phyloP scores from a whole-genome alignment of 1,284 basidiomycete species.

The Ganoderma resinaceum region DNA sequence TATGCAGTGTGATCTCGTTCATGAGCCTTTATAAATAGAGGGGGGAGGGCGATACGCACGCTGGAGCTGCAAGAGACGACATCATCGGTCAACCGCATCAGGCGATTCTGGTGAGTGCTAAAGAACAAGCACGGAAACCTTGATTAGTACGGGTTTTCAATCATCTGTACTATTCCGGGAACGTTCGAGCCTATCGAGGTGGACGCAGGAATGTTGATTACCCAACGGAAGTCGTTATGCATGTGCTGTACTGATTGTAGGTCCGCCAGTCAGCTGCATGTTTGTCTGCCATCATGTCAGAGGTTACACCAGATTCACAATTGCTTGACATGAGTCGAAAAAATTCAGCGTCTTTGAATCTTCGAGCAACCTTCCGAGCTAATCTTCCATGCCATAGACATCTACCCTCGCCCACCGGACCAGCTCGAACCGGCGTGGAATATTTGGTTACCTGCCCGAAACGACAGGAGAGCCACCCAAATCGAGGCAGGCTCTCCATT shows the following conservation, averaged over 20 bases:
- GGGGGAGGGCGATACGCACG: not conserved
- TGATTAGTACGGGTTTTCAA: not conserved
- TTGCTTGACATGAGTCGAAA: too few species aligned
- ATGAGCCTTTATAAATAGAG: not conserved
- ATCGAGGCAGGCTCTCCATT: too few species aligned
- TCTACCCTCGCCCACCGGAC: not conserved
- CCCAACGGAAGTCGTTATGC: not conserved
- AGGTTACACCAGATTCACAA: not conserved
- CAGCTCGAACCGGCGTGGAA: not conserved
- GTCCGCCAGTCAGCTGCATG: not conserved
- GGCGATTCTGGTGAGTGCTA: not conserved
- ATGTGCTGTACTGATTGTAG: not conserved
- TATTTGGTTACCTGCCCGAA: too few species aligned
- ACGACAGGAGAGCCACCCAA: too few species aligned
- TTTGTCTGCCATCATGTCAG: not conserved
- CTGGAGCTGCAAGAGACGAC: not conserved
- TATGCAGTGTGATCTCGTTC: not conserved
- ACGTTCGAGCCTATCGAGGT: not conserved
- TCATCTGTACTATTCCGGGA: not conserved
- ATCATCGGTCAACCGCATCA: not conserved
- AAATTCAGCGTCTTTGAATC: too few species aligned
- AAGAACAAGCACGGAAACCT: not conserved
- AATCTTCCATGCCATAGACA: too few species aligned
- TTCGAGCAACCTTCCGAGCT: too few species aligned
- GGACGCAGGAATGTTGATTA: not conserved